These are phyloP conservation scores for Straminergon stramineum DNA, from an alignment of 225 moss, liverwort and hornwort species.

Conservation along the genomic window DNA sequence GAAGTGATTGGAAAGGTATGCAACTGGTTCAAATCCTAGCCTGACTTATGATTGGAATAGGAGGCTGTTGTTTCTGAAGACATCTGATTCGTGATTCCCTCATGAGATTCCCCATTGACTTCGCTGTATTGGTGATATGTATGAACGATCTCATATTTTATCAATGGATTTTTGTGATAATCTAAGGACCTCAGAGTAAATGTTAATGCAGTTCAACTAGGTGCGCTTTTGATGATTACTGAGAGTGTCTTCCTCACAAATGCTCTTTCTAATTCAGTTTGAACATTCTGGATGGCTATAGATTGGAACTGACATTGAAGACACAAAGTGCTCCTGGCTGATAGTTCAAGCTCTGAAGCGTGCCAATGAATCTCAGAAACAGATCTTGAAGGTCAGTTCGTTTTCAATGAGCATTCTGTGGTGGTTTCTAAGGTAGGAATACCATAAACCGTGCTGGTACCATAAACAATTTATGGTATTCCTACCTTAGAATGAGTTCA, in stretches of 20 bases:
- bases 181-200: background rate
- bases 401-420: background rate
- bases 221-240: background rate
- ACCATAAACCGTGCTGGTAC: too few relatives aligned
- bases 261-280: background rate
- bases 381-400: conserved; percentile 34
- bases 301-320: conserved; percentile 99
- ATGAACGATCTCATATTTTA: background rate
- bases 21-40: background rate
- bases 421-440: background rate
- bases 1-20: conserved; percentile 87
- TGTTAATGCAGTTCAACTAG: background rate
- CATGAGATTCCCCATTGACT: background rate
- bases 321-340: conserved; percentile 98
- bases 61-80: background rate
- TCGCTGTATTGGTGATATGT: background rate
- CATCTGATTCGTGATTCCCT: background rate
- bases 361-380: conserved; percentile 72
- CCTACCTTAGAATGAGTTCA: background rate
- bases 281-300: conserved; percentile 8
- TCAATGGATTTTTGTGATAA: background rate
- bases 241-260: background rate
- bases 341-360: conserved; percentile 82
- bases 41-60: background rate
- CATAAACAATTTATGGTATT: too few relatives aligned